These are phyloP conservation scores for Fragilaria crotonensis DNA, from an alignment of 108 stramenopile species.

Conservation along the genomic window DNA sequence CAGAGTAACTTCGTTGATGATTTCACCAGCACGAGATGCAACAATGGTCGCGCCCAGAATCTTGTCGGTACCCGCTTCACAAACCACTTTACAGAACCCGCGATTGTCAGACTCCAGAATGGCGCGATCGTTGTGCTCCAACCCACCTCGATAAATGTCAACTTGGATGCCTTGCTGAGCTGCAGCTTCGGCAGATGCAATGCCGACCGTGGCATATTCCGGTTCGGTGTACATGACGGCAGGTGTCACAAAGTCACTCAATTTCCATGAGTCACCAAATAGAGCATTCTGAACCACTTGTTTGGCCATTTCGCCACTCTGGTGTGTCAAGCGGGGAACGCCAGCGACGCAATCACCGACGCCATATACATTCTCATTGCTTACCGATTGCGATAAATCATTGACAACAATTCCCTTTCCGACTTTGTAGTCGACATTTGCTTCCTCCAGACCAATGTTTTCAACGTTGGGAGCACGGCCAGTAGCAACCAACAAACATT, in stretches of 20 bases:
- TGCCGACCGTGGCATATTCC: constrained; percentile 88
- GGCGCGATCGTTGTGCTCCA: constrained; percentile 91
- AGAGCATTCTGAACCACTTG: constrained; percentile 89
- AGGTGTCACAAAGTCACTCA: constrained; percentile 83
- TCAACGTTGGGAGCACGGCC: constrained; percentile 89
- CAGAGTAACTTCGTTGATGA: constrained; percentile 88
- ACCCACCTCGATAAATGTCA: constrained; percentile 65
- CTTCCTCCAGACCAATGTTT: constrained; percentile 81
- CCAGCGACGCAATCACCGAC: constrained; percentile 90
- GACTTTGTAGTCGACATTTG: constrained; percentile 67
- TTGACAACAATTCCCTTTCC: constrained; percentile 79
- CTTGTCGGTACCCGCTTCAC: constrained; percentile 77
- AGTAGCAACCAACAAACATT: constrained; percentile 83
- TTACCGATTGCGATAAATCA: constrained; percentile 71
- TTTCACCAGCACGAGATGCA: constrained; percentile 88
- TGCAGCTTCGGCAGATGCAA: constrained; percentile 48
- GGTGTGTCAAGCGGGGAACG: constrained; percentile 83
- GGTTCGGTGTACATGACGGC: constrained; percentile 94
- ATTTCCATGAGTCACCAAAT: constrained; percentile 77
- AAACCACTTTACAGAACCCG: constrained; percentile 87
- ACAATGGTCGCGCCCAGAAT: constrained; percentile 93
- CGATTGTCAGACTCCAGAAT: constrained; percentile 75
- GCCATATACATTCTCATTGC: constrained; percentile 83
- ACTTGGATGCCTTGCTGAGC: constrained; percentile 46
- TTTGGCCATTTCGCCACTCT: constrained; percentile 91